Evolutionary conservation across 441 rosid species (phyloP), one percentile per base, ranked within the genome.

Genomic region (Biscutella laevigata): DNA sequence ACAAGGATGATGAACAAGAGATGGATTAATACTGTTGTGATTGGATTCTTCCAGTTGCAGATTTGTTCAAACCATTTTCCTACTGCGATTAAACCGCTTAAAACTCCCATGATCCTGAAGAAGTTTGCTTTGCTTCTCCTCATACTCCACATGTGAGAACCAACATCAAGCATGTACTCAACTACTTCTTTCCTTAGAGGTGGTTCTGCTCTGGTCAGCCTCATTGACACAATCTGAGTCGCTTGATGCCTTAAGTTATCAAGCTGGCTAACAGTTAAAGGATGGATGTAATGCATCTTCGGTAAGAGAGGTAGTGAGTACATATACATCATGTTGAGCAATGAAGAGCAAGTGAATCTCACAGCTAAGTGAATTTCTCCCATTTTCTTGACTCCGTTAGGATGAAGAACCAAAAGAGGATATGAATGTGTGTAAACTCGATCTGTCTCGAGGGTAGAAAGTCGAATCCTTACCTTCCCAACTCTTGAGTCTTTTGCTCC

Each of bases 71-170:
- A 88, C 96, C 96, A 91, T 62, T 74, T 88, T 5, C 95, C 95
- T 1, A 88, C 83, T 10, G 96, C 89, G 14, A 92, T 84, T 32
- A 92, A 29, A 8, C 96, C 92, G 6, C 88, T 26, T 30, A 92
- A 59, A 42, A 92, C 95, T 20, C 70, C 77, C 95, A 86, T 88
- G 42, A 92, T 88, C 58, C 98, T 79, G 74, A 88, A 88, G 21
- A 88, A 92, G 59, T 88, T 86, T 3, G 96, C 98, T 64, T 92
- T 92, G 88, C 96, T 88, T 76, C 96, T 79, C 64, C 98, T 67
- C 96, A 86, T 88, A 60, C 96, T 88, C 98, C 96, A 88, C 98
- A 92, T 92, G 74, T 88, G 96, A 40, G 95, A 86, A 17, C 91
- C 95, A 4, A 92, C 96, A 59, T 88, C 98, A 20, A 92, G 82